Evolutionary conservation across 495 filamentous ascomycete species (phyloP), one percentile per base, ranked within the genome.

Genomic region (Glarea lozoyensis): DNA sequence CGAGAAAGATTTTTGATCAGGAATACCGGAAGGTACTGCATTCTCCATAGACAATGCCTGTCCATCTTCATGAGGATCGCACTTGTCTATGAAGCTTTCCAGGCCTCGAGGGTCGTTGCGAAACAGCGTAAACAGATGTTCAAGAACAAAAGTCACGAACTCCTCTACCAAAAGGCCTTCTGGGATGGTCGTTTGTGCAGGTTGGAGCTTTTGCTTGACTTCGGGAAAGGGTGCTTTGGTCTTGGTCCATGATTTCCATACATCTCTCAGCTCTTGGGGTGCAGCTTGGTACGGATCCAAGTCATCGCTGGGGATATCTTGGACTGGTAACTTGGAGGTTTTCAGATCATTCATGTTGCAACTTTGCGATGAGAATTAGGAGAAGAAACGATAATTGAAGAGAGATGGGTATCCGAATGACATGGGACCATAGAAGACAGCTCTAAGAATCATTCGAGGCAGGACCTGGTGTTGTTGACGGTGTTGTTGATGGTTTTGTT

Each of bases 221-320:
- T 29, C n/a, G 25, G 25, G 7, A n/a, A n/a, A 7, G 11, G 34
- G 23, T 24, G 13, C 24, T n/a, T 24, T 7, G 18, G 20, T 16
- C 4, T 33, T 33, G 12, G 41, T 49, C 40, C 40, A 49, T 35
- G 10, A 27, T 43, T 89, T 93, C 66, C 79, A 89, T 33, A 75
- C 57, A 29, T 64, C 61, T 30, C 73, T 70, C 34, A 93, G 61
- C 16, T 63, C 56, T 25, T 81, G 73, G 10, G 85, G 84, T 15
- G 86, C 82, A 40, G 70, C 73, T 58, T 82, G 73, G 54, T 84
- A 74, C 21, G 85, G 76, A 57, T 88, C 78, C 9, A 87, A 64
- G 21, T 41, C 20, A 21, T n/a, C 13, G 22, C 39, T 10, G 34
- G 13, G 7, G 32, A 35, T 9, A 6, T 16, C 6, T 35, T 16